Conservation (phyloP, 2,329 filamentous ascomycete species). For the Meredithiella fracta region DNA sequence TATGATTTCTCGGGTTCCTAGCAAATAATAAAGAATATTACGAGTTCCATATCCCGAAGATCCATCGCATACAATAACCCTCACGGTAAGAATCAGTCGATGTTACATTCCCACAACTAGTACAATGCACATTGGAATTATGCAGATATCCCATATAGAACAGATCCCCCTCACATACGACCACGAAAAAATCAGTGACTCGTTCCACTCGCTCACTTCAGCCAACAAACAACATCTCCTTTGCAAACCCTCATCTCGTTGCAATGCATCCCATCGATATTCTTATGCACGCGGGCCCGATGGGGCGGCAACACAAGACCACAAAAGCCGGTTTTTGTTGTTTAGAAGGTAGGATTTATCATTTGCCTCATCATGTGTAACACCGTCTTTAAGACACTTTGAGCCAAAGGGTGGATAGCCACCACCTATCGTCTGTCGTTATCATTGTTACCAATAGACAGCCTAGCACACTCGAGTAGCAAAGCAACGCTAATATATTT, state of each 20-base stretch:
- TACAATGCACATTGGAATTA: neutral
- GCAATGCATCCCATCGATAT: neutral
- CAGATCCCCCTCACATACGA: neutral
- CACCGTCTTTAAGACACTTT: neutral
- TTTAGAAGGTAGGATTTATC: constrained; percentile 5
- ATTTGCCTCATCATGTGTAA: neutral
- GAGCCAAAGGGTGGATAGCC: neutral
- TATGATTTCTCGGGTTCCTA: too few relatives aligned
- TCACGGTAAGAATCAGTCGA: too few relatives aligned
- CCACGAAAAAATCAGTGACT: too few relatives aligned
- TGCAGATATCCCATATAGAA: neutral
- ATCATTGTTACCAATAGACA: too few relatives aligned
- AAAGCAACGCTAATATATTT: too few relatives aligned
- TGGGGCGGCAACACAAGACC: neutral
- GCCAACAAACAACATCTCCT: neutral
- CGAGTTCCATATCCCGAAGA: too few relatives aligned
- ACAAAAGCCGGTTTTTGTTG: constrained; percentile 13
- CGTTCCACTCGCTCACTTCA: too few relatives aligned
- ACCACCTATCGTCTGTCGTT: too few relatives aligned
- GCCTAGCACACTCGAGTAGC: too few relatives aligned
- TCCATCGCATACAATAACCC: too few relatives aligned
- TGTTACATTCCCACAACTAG: too few relatives aligned
- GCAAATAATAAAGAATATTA: too few relatives aligned
- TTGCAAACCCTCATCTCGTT: neutral
- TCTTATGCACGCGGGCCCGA: neutral